Percentiles rank a stretch among this genome's conserved stretches.
These are phyloP conservation scores for Dothidotthia symphoricarpi DNA, from an alignment of 2,329 filamentous ascomycete species.

Conservation along the genomic window DNA sequence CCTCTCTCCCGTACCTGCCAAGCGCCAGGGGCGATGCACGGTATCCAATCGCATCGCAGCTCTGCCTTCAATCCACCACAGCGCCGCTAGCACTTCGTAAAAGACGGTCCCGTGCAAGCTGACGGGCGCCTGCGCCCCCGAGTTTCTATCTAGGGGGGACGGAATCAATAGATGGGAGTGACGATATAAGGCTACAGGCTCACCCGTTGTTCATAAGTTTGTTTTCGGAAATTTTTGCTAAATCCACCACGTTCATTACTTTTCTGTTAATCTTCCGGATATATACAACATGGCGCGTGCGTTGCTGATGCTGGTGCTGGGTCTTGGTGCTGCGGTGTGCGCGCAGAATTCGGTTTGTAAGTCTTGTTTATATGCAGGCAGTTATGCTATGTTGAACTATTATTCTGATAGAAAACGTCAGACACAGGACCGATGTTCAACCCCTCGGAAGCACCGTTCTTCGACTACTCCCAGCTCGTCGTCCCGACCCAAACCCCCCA, in stretches of 20 bases:
- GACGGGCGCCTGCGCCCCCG: too few species aligned
- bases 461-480: constrained; percentile 17
- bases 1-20: constrained; percentile 1
- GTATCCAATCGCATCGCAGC: background rate
- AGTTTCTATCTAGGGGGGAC: too few species aligned
- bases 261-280: background rate
- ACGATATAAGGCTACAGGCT: too few species aligned
- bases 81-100: background rate
- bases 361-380: constrained; percentile 1
- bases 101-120: too few species aligned
- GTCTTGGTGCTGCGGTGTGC: constrained; percentile 8
- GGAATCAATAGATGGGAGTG: too few species aligned
- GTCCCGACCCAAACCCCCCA: constrained; percentile 13
- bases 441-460: constrained; percentile 19
- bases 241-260: constrained; percentile 2
- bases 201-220: too few species aligned
- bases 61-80: background rate
- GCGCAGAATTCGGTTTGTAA: constrained; percentile 11
- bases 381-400: background rate
- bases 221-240: background rate
- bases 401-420: background rate
- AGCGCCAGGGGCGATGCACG: background rate
- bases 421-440: constrained; percentile 21
- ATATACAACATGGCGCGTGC: constrained; percentile 12
- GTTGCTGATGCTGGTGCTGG: constrained; percentile 10